Conservation (phyloP, 495 filamentous ascomycete genomes). For the Tuber melanosporum region DNA sequence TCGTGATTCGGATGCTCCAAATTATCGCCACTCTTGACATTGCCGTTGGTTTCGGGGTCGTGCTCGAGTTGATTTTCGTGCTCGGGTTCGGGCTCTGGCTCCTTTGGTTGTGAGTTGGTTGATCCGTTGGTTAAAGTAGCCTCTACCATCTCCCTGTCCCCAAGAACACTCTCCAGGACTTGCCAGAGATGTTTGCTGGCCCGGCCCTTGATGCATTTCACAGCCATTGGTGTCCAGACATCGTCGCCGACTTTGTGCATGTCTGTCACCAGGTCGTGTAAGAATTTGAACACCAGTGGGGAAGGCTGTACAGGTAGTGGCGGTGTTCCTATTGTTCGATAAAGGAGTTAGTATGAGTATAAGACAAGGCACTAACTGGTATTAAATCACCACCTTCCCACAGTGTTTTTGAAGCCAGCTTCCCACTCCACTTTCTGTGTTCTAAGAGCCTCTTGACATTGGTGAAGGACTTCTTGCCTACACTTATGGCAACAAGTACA, state of each 20-base stretch:
- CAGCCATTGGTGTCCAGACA: constrained; percentile 72
- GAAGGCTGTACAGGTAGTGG: constrained; percentile 76
- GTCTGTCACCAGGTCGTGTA: constrained; percentile 56
- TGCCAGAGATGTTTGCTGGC: constrained; percentile 48
- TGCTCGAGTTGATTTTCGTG: constrained; percentile 4
- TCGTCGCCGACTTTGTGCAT: constrained; percentile 71
- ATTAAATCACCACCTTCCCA: constrained; percentile 43
- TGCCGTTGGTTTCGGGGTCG: not conserved
- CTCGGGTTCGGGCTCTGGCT: not conserved
- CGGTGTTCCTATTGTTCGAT: constrained; percentile 48
- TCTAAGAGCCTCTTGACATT: constrained; percentile 36
- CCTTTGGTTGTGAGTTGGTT: not conserved
- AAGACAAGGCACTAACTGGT: constrained; percentile 55
- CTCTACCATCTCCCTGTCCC: constrained; percentile 42
- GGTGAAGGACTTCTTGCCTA: constrained; percentile 34
- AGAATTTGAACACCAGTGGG: constrained; percentile 64
- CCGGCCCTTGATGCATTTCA: constrained; percentile 55
- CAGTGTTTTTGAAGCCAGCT: constrained; percentile 46
- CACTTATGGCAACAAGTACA: constrained; percentile 29
- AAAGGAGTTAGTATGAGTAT: not conserved
- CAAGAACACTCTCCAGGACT: constrained; percentile 42
- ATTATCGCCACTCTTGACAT: not conserved
- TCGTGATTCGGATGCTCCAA: not conserved
- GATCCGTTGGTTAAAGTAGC: not conserved
- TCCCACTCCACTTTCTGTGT: constrained; percentile 34